These are phyloP conservation scores for Tephrocybe sp. DNA, from an alignment of 768 basidiomycete genomes.

Conservation along the genomic window DNA sequence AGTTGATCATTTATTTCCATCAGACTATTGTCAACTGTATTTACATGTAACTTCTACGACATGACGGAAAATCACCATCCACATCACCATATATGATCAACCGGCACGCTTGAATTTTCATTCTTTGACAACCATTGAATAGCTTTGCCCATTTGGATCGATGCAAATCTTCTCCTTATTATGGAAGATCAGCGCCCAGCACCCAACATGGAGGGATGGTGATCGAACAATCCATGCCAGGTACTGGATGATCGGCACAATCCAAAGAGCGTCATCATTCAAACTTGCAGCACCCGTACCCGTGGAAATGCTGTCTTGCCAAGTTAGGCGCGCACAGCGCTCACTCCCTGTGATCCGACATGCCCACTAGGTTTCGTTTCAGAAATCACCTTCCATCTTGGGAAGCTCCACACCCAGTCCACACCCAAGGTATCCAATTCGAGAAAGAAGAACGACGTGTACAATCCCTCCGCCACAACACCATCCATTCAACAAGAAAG, in stretches of 20 bases:
- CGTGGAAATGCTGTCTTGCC: no score
- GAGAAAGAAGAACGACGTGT: no score
- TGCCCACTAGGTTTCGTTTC: conserved; percentile 12
- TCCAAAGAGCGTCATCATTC: neutral
- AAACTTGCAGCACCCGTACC: no score
- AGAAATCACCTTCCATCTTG: neutral
- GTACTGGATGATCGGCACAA: neutral
- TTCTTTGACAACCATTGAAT: neutral
- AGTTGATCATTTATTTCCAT: no score
- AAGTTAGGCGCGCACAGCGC: conserved; percentile 6
- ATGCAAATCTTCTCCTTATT: conserved; percentile 9
- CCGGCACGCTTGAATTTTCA: no score
- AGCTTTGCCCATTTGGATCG: neutral
- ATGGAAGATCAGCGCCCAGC: conserved; percentile 1
- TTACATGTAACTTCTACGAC: no score
- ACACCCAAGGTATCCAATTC: neutral
- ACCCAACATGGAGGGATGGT: neutral
- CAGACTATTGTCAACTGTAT: no score
- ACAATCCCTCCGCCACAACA: no score
- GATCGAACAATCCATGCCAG: neutral
- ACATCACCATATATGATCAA: no score
- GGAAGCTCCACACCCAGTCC: neutral
- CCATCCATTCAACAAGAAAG: no score
- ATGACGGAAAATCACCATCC: no score
- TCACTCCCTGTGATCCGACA: conserved; percentile 15